phyloP scores from a whole-genome alignment of 2,329 filamentous ascomycete genomes.

The Botrytis fabae region DNA sequence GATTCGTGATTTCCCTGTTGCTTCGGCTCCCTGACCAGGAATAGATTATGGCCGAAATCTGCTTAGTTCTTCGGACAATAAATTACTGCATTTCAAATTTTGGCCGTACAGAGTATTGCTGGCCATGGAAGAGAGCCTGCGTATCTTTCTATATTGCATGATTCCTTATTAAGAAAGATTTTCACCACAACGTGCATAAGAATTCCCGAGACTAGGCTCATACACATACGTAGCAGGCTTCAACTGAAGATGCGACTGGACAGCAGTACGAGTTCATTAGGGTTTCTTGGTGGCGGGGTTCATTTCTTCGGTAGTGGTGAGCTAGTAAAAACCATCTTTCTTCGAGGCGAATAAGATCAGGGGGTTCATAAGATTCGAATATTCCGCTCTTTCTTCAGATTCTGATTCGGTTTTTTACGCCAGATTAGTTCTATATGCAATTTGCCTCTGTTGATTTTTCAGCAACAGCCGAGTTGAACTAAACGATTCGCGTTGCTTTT shows the following conservation, averaged over 20 bases:
- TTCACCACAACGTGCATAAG: background rate
- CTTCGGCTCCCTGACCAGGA: constrained; percentile 14
- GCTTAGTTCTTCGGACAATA: constrained; percentile 3
- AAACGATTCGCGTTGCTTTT: background rate
- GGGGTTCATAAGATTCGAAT: background rate
- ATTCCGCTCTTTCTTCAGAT: background rate
- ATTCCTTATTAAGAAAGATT: background rate
- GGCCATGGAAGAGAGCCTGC: no score
- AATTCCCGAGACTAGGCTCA: background rate
- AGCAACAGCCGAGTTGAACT: background rate
- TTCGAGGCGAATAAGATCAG: background rate
- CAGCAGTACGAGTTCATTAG: background rate
- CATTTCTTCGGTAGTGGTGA: background rate
- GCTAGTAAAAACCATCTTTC: background rate
- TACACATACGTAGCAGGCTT: background rate
- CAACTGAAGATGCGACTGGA: constrained; percentile 12
- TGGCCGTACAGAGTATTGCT: background rate
- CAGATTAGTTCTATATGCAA: background rate
- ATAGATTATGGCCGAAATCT: background rate
- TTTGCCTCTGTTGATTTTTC: background rate
- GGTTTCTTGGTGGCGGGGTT: background rate
- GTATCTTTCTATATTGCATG: background rate
- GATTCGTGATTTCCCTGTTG: background rate
- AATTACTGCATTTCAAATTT: background rate
- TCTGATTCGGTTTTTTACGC: background rate